Evolutionary conservation across 2,329 filamentous ascomycete genomes (phyloP).

Genomic region (Coleophoma crateriformis): DNA sequence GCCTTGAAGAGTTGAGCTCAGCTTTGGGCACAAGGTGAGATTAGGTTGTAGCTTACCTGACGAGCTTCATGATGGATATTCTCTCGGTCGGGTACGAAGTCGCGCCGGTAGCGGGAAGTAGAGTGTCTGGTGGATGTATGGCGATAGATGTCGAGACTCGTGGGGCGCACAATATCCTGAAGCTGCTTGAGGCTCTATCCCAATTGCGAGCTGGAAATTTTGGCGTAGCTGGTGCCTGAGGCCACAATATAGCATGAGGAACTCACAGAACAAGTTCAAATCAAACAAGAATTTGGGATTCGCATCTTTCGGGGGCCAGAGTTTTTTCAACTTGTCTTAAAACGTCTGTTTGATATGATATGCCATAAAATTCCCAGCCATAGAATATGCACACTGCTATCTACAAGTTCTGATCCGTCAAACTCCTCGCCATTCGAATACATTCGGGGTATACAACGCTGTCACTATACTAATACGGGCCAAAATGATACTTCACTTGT

Average conservation of each 20-base stretch:
- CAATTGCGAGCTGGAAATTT: not conserved
- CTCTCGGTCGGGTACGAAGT: not conserved
- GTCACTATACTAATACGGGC: no score
- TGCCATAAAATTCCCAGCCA: no score
- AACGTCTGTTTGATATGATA: no score
- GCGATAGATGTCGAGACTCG: not conserved
- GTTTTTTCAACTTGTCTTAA: no score
- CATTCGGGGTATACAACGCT: constrained; percentile 1
- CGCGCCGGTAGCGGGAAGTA: constrained; percentile 1
- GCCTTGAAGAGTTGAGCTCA: constrained; percentile 40
- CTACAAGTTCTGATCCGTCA: no score
- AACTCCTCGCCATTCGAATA: no score
- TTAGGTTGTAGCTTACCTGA: constrained; percentile 60
- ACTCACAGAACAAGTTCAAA: no score
- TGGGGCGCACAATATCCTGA: not conserved
- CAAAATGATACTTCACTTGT: constrained; percentile 33
- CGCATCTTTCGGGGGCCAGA: no score
- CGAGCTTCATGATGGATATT: constrained; percentile 82
- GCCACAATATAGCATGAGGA: no score
- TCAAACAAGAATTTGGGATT: no score
- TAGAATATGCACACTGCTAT: no score
- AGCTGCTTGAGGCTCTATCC: not conserved
- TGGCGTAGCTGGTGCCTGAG: not conserved
- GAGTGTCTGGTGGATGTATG: constrained; percentile 2
- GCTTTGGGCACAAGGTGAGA: constrained; percentile 28